phyloP scores from a whole-genome alignment of 495 filamentous ascomycete genomes.

The Penicillium macrosclerotiorum region DNA sequence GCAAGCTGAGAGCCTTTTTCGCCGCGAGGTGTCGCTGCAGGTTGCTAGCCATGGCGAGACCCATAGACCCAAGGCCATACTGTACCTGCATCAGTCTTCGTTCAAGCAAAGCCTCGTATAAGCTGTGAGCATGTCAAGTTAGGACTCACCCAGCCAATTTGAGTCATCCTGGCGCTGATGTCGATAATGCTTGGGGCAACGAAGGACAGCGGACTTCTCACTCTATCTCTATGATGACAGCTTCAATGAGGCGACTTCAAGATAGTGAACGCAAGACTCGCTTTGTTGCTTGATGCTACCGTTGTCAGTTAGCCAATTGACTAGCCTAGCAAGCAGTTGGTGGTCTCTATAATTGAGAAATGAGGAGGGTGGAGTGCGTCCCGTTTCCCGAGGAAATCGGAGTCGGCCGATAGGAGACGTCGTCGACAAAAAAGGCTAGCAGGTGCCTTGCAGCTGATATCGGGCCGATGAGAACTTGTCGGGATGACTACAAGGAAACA shows the following conservation, averaged over 20 bases:
- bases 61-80: constrained; percentile 51
- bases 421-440: constrained; percentile 2
- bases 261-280: background rate
- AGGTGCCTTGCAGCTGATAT: background rate
- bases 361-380: constrained; percentile 13
- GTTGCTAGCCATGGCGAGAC: constrained; percentile 49
- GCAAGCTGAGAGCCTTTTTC: constrained; percentile 33
- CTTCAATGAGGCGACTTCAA: background rate
- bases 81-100: constrained; percentile 13
- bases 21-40: constrained; percentile 43
- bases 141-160: constrained; percentile 40
- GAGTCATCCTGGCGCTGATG: constrained; percentile 27
- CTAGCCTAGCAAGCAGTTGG: background rate
- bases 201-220: background rate
- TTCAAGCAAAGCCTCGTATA: background rate
- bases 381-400: constrained; percentile 28
- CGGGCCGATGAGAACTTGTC: background rate
- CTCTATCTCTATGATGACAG: background rate
- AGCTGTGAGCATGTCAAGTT: background rate
- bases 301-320: background rate
- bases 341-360: background rate
- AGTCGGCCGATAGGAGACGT: constrained; percentile 26
- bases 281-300: background rate
- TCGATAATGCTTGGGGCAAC: background rate
- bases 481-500: no score